Conservation (phyloP, 305 asterid species). For the Solanum hybrid region DNA sequence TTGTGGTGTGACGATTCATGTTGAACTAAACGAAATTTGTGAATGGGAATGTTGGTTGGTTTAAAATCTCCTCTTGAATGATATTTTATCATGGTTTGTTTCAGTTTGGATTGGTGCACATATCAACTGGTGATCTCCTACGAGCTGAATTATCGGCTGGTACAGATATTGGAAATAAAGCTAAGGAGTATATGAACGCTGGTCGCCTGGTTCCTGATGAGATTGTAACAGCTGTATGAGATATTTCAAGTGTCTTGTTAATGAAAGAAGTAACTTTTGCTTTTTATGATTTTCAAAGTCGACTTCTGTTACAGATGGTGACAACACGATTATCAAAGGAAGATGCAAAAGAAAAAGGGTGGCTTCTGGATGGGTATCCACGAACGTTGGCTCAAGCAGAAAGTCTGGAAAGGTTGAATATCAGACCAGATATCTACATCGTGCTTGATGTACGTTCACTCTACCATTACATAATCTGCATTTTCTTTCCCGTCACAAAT, state of each 20-base stretch:
- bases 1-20: background rate
- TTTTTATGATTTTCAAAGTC: conserved; percentile 13
- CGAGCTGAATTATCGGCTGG: conserved; percentile 87
- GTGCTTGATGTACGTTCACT: conserved; percentile 59
- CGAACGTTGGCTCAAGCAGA: conserved; percentile 77
- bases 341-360: conserved; percentile 88
- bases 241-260: background rate
- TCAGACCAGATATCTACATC: conserved; percentile 67
- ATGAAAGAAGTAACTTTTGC: background rate
- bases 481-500: background rate
- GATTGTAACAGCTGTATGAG: conserved; percentile 74
- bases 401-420: conserved; percentile 69
- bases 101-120: conserved; percentile 86
- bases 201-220: conserved; percentile 88
- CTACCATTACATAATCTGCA: background rate
- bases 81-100: conserved; percentile 3
- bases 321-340: conserved; percentile 55
- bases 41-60: background rate
- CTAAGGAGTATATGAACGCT: conserved; percentile 82
- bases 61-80: background rate
- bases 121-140: conserved; percentile 88
- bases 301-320: conserved; percentile 59
- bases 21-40: background rate
- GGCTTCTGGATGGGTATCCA: conserved; percentile 96
- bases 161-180: conserved; percentile 73